Evolutionary conservation across 495 filamentous ascomycete genomes (phyloP), one percentile per base, ranked within the genome.

Genomic region (Tuber brumale): DNA sequence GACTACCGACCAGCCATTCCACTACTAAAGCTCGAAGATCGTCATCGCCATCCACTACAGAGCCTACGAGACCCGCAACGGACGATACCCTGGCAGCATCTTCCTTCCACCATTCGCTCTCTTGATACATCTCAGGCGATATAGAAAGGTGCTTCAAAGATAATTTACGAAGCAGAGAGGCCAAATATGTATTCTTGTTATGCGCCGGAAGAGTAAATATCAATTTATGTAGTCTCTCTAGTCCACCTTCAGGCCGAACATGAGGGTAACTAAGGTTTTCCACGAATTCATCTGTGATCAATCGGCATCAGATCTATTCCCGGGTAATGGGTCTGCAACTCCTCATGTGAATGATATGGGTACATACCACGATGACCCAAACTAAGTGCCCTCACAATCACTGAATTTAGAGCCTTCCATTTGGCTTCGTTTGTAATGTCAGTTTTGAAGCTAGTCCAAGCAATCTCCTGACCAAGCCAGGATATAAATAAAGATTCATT

Each of bases 321-420:
- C 69, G 66, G 45, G 19, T 16, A n/a, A 51, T 31, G n/a, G 35
- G 18, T n/a, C 23, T 37, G 18, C 27, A 42, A 72, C 42, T 41
- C 14, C 46, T 31, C 4, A 9, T 57, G 21, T 35, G 51, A 31
- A 23, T 70, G 39, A 23, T 27, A 19, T 70, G 70, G 31, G 37
- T 19, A 81, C 85, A 83, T 87, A 94, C 94, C 91, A 61, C 87
- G 85, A 84, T 95, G 91, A 7, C 93, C 94, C 74, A 97, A 84
- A 43, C 88, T 89, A 57, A 95, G 84, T 1, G 88, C 86, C 79
- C 91, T 92, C 16, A 87, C 87, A 46, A 91, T 86, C 42, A 97
- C 78, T 57, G 89, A 87, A 69, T 89, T 87, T 37, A 88, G 86
- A 45, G 88, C 82, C 76, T 89, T 90, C 85, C 86, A 86, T 2